Conservation (phyloP, 257 asterid species). For the Lavandula angustifolia region DNA sequence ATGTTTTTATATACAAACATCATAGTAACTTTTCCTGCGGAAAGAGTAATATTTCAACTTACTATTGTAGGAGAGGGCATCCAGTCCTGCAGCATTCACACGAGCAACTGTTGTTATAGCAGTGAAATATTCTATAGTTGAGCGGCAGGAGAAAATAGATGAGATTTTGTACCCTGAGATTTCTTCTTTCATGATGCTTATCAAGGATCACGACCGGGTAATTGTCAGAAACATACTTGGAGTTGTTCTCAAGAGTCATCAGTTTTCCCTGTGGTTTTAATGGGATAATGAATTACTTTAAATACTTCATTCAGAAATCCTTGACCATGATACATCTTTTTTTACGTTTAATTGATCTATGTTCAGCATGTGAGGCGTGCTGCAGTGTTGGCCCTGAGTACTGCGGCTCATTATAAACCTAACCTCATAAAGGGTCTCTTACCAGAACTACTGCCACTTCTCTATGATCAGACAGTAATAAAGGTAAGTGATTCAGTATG, state of each 20-base stretch:
- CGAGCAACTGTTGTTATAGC: slow-evolving; percentile 97
- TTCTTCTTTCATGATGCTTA: slow-evolving; percentile 92
- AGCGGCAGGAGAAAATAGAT: slow-evolving; percentile 94
- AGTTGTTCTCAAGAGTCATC: neutral
- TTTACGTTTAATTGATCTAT: slow-evolving; percentile 33
- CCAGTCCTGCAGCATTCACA: slow-evolving; percentile 84
- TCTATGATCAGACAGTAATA: slow-evolving; percentile 90
- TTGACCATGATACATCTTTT: slow-evolving; percentile 14
- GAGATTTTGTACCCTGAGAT: slow-evolving; percentile 81
- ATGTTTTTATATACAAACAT: neutral
- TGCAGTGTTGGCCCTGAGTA: slow-evolving; percentile 94
- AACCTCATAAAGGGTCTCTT: slow-evolving; percentile 82
- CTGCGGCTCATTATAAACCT: slow-evolving; percentile 99
- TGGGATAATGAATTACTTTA: slow-evolving; percentile 24
- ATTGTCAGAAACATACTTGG: slow-evolving; percentile 17
- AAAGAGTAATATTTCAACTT: slow-evolving; percentile 26
- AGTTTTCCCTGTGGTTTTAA: neutral
- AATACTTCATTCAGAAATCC: slow-evolving; percentile 6
- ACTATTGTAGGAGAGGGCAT: slow-evolving; percentile 79
- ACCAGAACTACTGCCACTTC: slow-evolving; percentile 88
- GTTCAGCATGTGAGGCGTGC: slow-evolving; percentile 99
- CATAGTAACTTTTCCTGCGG: slow-evolving; percentile 4
- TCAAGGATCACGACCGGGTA: slow-evolving; percentile 93
- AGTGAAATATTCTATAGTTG: slow-evolving; percentile 88
- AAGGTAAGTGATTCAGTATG: slow-evolving; percentile 51